Percentiles rank a stretch among this genome's conserved stretches.
phyloP scores from a whole-genome alignment of 768 basidiomycete species.

The Lentinula detonsa region DNA sequence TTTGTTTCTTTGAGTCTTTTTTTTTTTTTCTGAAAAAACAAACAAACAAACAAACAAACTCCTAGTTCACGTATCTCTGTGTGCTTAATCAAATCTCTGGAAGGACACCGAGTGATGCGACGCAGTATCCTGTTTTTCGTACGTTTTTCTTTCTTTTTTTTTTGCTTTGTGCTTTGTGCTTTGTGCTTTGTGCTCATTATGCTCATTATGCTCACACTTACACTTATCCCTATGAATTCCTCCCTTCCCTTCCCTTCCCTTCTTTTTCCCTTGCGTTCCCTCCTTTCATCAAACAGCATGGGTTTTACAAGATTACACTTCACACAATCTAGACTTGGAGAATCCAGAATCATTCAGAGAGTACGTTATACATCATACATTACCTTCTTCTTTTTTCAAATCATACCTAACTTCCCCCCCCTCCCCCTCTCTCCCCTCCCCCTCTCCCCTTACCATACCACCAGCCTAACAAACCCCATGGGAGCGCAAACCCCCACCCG shows the following conservation, averaged over 20 bases:
- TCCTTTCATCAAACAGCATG: slow-evolving; percentile 49
- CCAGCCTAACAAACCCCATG: slow-evolving; percentile 82
- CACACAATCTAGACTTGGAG: slow-evolving; percentile 57
- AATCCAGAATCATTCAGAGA: slow-evolving; percentile 64
- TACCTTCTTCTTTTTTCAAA: no score
- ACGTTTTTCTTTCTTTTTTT: slow-evolving; percentile 19
- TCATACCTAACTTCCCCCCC: no score
- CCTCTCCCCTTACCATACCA: background rate
- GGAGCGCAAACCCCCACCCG: slow-evolving; percentile 77
- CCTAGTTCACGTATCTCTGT: slow-evolving; percentile 81
- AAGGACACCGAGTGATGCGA: slow-evolving; percentile 90
- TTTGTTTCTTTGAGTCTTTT: background rate
- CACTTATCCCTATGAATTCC: no score
- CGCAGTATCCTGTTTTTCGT: slow-evolving; percentile 93
- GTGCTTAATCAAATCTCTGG: slow-evolving; percentile 91
- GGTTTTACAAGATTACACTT: slow-evolving; percentile 83
- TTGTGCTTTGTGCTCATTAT: no score
- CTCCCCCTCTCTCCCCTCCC: no score
- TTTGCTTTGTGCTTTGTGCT: no score
- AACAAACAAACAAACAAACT: background rate
- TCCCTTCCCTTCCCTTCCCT: no score
- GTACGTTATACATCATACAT: slow-evolving; percentile 31
- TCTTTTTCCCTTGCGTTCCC: no score
- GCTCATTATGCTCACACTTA: no score
- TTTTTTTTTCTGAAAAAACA: background rate